These are phyloP conservation scores for Ampelocalamus luodianensis DNA, from an alignment of 176 grass and related monocot species.

Conservation along the genomic window DNA sequence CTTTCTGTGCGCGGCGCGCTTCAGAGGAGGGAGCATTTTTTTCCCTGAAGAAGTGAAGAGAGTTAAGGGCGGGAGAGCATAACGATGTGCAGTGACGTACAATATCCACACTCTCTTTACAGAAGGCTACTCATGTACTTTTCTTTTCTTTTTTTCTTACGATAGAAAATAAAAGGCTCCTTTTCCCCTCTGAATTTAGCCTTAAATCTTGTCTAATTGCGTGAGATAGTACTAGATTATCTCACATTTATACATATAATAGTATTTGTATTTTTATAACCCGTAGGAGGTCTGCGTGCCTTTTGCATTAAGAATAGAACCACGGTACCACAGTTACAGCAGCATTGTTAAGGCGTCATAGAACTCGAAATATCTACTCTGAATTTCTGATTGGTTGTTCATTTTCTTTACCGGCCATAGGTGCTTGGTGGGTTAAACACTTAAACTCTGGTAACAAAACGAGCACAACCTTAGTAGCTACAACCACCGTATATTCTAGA, in stretches of 20 bases:
- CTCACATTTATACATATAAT: background rate
- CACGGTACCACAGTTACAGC: too few relatives aligned
- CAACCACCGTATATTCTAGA: background rate
- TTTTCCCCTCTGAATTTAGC: background rate
- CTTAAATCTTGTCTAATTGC: background rate
- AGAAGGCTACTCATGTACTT: background rate
- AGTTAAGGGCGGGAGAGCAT: too few relatives aligned
- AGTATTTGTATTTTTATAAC: background rate
- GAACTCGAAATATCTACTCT: background rate
- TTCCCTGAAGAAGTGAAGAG: too few relatives aligned
- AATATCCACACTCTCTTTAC: background rate
- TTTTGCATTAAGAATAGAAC: too few relatives aligned
- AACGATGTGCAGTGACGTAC: background rate
- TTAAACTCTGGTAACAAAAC: too few relatives aligned
- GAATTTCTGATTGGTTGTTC: too few relatives aligned
- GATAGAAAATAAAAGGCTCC: background rate
- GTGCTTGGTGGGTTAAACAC: too few relatives aligned
- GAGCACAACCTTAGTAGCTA: too few relatives aligned
- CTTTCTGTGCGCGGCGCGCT: slow-evolving; percentile 82
- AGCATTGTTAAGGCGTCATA: too few relatives aligned
- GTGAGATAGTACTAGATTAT: background rate
- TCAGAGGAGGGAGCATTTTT: background rate
- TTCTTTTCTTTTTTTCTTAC: background rate
- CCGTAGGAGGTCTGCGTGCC: too few relatives aligned
- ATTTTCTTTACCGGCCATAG: too few relatives aligned